Evolutionary conservation across 2,329 filamentous ascomycete species (phyloP), one percentile per base, ranked within the genome.

Genomic region (Graphilbum fragrans): DNA sequence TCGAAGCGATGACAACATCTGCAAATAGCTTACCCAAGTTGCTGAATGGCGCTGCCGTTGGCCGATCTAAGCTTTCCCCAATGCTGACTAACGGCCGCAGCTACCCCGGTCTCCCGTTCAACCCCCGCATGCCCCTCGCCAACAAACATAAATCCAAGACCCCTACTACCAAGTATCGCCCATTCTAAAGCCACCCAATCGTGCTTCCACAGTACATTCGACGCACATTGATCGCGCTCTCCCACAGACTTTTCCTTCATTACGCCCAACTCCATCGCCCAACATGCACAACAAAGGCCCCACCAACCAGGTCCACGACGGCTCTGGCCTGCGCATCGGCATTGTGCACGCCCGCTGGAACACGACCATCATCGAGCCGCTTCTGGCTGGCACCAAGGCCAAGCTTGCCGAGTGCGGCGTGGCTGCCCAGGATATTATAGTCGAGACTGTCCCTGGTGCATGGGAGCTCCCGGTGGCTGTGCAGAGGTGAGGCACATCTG

Each of bases 321-420:
- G 84, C 60, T 77, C 77, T 54, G 70, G 68, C 55, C 76, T 98
- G 49, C 86, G 92, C 57, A 81, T 98, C 58, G 90, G 84, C 58
- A 96, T 98, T 58, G 76, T 98, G 45, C 92, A 96, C 66, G 90
- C 90, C 45, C 80, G 92, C 55, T 98, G 92, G 92, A 98, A 98
- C 67, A 72, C 72, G 50, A 74, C 72, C 50, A 86, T 98, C 58
- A 94, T 96, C 62, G 79, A 84, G 45, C 79, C 86, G 41, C 78
- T 98, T 43, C 72, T 98, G 46, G 69, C 74, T 40, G 92, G 92
- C 49, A 77, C 85, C 36, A 85, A 82, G 63, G 80, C 81, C 53
- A 81, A 81, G 57, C 78, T 98, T 42, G 66, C 81, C 27, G 74
- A 74, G 35, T 77, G 81, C 41, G 92, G 92, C 42, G 90, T 98